Evolutionary conservation across 306 rosid genomes (phyloP), one percentile per base, ranked within the genome.

Genomic region (Astragalus membranaceus): DNA sequence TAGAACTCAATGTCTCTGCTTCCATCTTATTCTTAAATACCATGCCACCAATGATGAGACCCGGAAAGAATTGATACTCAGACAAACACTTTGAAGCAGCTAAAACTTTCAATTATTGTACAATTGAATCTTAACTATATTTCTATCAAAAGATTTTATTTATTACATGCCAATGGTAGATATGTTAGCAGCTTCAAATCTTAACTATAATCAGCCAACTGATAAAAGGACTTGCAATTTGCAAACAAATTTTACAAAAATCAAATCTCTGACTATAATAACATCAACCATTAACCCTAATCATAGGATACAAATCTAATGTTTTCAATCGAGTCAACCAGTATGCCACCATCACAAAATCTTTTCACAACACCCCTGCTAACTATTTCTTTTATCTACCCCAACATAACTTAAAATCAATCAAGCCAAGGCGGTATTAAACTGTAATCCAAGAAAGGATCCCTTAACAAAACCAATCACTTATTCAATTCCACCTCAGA

Each of bases 1-100:
- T 79, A 70, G 81, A 23, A 72, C 53, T 75, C 47, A 26, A 67
- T 58, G 70, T 32, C 36, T 61, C 80, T 32, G 87, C 70, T 49
- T 86, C 96, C 98, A 88, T 90, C 57, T 81, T 79, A 63, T 58
- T 48, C 52, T 79, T 73, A 1, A 30, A 54, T 14, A 35, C 16
- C 58, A 17, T 73, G 14, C 66, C 80, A 71, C 61, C 64, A 74
- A 48, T 43, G 70, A 67, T 52, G 37, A 77, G 66, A 35, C 75
- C 79, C 64, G 2, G 75, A 30, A 35, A 69, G 69, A n/a, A n/a
- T n/a, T n/a, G n/a, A 41, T 61, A 78, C 77, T 56, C 58, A 29
- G 55, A 59, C 17, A 37, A 55, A 71, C 54, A 64, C 76, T 81
- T 76, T 47, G 35, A 77, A 78, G 75, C 65, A 73, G 69, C 77